These are phyloP conservation scores for Solanum hybrid DNA, from an alignment of 305 asterid species.

Conservation along the genomic window DNA sequence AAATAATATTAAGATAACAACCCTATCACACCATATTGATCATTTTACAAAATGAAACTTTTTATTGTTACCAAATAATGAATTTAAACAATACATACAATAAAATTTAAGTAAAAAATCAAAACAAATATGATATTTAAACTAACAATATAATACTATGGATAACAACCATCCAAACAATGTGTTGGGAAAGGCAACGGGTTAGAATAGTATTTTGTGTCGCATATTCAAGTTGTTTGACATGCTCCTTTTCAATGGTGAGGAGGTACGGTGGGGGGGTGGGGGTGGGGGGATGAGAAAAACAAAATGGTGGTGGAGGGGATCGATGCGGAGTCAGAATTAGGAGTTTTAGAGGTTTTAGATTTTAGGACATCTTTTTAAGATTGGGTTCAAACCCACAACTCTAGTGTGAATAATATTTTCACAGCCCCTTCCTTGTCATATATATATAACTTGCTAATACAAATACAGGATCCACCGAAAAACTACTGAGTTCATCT, in stretches of 20 bases:
- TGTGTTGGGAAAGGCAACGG: background rate
- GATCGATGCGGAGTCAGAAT: background rate
- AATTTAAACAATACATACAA: too few species aligned
- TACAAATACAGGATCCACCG: too few species aligned
- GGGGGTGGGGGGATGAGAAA: background rate
- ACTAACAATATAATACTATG: background rate
- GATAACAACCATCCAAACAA: background rate
- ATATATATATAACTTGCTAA: too few species aligned
- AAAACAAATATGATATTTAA: too few species aligned
- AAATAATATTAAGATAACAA: background rate
- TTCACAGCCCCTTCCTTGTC: background rate
- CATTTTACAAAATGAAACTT: too few species aligned
- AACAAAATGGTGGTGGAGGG: background rate
- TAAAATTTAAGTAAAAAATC: too few species aligned
- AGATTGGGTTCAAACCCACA: background rate
- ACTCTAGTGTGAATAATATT: background rate
- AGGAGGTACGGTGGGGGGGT: background rate
- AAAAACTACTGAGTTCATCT: too few species aligned
- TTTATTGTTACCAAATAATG: background rate
- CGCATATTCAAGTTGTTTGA: background rate
- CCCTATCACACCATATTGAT: background rate
- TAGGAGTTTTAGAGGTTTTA: too few species aligned
- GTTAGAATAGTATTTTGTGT: background rate
- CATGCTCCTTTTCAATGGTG: background rate
- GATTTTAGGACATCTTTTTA: too few species aligned